Conservation (phyloP, 1,284 basidiomycete genomes). For the Pseudozyma hubeiensis region DNA sequence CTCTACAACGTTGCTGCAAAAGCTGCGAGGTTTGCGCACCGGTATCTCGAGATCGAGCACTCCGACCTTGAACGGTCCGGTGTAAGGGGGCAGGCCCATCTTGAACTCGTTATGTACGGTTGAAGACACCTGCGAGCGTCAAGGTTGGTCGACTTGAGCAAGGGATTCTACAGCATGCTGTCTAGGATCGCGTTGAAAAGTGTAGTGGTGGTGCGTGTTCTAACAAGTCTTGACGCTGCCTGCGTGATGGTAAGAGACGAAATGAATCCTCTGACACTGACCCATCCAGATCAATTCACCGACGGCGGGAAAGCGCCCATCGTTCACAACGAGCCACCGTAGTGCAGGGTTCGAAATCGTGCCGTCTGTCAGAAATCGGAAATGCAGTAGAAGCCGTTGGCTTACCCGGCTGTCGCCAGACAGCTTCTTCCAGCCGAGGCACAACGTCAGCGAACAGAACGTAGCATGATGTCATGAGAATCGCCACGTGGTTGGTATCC, state of each 20-base stretch:
- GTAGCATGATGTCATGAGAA: slow-evolving; percentile 14
- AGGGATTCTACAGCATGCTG: no score
- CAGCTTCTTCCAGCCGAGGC: not conserved
- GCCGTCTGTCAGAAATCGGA: not conserved
- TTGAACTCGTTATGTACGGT: not conserved
- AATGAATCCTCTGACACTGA: no score
- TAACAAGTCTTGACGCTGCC: no score
- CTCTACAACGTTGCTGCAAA: slow-evolving; percentile 42
- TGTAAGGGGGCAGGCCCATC: slow-evolving; percentile 50
- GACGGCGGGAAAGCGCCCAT: not conserved
- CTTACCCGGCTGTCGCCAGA: not conserved
- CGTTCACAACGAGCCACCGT: not conserved
- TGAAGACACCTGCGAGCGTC: no score
- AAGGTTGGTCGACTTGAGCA: no score
- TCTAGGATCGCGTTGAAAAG: not conserved
- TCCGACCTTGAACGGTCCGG: slow-evolving; percentile 55
- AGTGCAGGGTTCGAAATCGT: not conserved
- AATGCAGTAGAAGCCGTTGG: not conserved
- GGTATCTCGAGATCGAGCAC: slow-evolving; percentile 62
- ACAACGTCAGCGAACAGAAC: no score
- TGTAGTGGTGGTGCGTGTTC: no score
- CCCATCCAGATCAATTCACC: not conserved
- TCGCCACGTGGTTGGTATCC: slow-evolving; percentile 6
- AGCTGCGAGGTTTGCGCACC: slow-evolving; percentile 52
- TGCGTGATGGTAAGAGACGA: no score